Evolutionary conservation across 371 early-diverging fungal genomes (phyloP), one percentile per base, ranked within the genome.

Genomic region (Zychaea mexicana): DNA sequence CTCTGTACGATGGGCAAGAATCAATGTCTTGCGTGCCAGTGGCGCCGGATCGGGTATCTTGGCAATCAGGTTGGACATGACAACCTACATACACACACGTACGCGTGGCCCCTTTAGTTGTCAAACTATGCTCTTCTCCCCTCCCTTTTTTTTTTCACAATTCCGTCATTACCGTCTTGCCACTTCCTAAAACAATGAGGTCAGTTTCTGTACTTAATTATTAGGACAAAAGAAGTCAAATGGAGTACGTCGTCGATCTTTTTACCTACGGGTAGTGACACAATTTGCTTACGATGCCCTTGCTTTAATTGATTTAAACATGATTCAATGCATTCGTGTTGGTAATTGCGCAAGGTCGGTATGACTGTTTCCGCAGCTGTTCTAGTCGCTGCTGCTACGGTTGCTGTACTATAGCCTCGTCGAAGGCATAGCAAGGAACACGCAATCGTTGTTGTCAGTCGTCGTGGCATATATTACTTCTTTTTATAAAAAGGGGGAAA

Each of bases 1-100:
- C 68, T 97, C 98, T 49, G 88, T 85, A 12, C 96, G 85, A 72
- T 97, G 96, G 0, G 96, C 94, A 9, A 97, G 72, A 0, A 96
- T 81, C 21, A 97, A 74, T 0, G 86, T 85, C 69, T 93, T 94
- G 13, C 79, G 89, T 0, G 94, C 96, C 21, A 67, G 53, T 0
- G 85, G 81, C 2, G 79, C 84, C 0, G 90, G 92, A 1, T 64
- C 52, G 0, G 89, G 90, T 8, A 97, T 79, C 30, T 71, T 61
- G 15, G 87, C 74, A 42, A 96, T 90, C 53, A 97, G 72, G 73
- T 93, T 85, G 1, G 95, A 81, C 74, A 96, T 96, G 24, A 95
- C 85, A 26, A 91, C 87, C 91, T 92, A 17, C 8, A 36, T 22
- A 2, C 33, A 42, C 8, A 24, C 49, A 38, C 19, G 30, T 24